Evolutionary conservation across 768 basidiomycete species (phyloP).

Genomic region (Chlorophyllum brunneum): DNA sequence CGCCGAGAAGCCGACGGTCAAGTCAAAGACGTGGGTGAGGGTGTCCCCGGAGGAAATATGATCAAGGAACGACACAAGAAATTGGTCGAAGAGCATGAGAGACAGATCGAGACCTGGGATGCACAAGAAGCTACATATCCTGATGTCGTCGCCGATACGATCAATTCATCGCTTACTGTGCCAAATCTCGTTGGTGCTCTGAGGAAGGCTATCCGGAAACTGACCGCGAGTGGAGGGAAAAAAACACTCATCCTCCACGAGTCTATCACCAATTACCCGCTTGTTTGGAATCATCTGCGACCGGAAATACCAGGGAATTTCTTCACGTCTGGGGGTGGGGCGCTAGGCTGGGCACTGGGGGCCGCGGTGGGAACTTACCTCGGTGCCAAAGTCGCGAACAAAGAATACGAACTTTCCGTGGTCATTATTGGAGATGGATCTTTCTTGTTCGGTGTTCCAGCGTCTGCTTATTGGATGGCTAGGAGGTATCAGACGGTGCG

Average conservation of each 20-base stretch:
- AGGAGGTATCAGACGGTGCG: slow-evolving; percentile 60
- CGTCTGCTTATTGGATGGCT: slow-evolving; percentile 71
- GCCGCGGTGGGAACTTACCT: slow-evolving; percentile 58
- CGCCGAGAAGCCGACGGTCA: slow-evolving; percentile 22
- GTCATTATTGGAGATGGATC: slow-evolving; percentile 68
- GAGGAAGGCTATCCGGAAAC: slow-evolving; percentile 33
- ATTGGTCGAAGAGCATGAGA: slow-evolving; percentile 6
- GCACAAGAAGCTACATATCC: background rate
- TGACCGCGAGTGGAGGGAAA: slow-evolving; percentile 34
- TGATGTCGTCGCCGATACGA: background rate
- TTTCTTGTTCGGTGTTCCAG: slow-evolving; percentile 63
- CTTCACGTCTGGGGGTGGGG: slow-evolving; percentile 57
- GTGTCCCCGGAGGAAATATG: slow-evolving; percentile 16
- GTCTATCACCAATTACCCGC: slow-evolving; percentile 51
- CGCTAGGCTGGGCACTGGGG: slow-evolving; percentile 66
- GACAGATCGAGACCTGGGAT: slow-evolving; percentile 1
- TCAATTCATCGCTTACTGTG: slow-evolving; percentile 28
- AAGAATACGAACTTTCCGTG: slow-evolving; percentile 48
- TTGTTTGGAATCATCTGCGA: slow-evolving; percentile 56
- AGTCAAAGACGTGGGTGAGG: slow-evolving; percentile 20
- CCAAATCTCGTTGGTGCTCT: slow-evolving; percentile 49
- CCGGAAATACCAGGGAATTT: slow-evolving; percentile 47
- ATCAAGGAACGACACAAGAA: slow-evolving; percentile 6
- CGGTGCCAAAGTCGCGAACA: slow-evolving; percentile 30
- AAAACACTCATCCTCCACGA: slow-evolving; percentile 56